A percentile compares a stretch with the other conserved stretches of the same genome.
Evolutionary conservation across 768 basidiomycete species (phyloP).

Genomic region (Leccinellum rugosiceps): DNA sequence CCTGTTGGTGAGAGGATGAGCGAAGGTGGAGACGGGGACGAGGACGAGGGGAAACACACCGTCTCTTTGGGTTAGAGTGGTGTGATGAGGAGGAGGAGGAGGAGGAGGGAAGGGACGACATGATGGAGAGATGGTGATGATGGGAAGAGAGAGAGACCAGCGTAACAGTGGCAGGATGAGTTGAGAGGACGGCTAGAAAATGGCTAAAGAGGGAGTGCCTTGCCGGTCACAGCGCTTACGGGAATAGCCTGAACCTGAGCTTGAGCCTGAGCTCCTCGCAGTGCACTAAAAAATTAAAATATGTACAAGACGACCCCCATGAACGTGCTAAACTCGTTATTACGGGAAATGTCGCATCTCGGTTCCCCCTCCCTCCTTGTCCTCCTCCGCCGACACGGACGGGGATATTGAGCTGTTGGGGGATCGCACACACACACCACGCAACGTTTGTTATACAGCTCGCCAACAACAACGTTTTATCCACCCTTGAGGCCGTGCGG

Average conservation of each 20-base stretch:
- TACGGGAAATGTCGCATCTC: neutral
- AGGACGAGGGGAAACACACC: constrained; percentile 23
- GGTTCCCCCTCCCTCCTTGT: neutral
- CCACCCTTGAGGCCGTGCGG: constrained; percentile 13
- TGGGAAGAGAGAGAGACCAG: constrained; percentile 34
- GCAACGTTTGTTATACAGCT: constrained; percentile 16
- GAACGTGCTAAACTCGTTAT: no score
- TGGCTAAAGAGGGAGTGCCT: constrained; percentile 34
- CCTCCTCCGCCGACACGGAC: constrained; percentile 1
- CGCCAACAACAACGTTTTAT: constrained; percentile 22
- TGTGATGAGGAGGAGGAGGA: constrained; percentile 18
- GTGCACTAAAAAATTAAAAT: constrained; percentile 6
- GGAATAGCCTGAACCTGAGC: constrained; percentile 11
- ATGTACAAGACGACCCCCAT: neutral
- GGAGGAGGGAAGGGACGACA: constrained; percentile 30
- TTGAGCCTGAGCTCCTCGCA: neutral
- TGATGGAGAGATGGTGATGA: constrained; percentile 35
- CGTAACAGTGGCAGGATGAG: constrained; percentile 41
- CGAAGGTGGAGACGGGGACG: constrained; percentile 14
- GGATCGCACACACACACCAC: neutral
- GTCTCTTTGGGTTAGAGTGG: constrained; percentile 30
- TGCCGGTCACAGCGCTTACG: constrained; percentile 37
- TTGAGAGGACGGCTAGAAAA: constrained; percentile 33
- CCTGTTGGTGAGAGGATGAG: constrained; percentile 27
- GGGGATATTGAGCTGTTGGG: neutral